Base-by-base conservation (phyloP, 208 protist genomes). In the Leishmania amazonensis region DNA sequence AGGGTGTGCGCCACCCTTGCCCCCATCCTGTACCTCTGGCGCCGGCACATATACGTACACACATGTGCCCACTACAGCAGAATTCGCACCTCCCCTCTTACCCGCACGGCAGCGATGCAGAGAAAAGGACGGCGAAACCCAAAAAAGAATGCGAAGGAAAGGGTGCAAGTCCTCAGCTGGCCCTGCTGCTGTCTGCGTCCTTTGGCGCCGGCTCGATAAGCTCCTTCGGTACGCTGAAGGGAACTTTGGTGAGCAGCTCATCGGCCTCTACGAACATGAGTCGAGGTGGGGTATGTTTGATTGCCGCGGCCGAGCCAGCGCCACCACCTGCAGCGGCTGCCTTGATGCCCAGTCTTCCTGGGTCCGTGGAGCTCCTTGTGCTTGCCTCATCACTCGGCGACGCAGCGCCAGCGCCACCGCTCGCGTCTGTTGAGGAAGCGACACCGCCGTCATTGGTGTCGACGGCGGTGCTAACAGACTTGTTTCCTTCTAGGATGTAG, bases 201-300 rank as follows among this genome's bases (percentile, higher is more conserved):
- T 54, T 65, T 17, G 47, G 76, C 73, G 49, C 74, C 5, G 60
- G 75, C 40, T 85, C 82, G 53, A 97, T 82, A n/a, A 97, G 64
- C 54, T 94, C 91, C 77, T 92, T 91, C n/a, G 86, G 89, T 35
- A 97, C 88, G 9, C 81, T 88, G 76, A 96, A 97, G n/a, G 92
- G 85, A 40, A 97, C 84, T 73, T 90, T 91, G n/a, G 87, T 85
- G 11, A 96, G 40, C 13, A 90, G 79, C 64, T 95, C 88, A 73
- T 93, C 89, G 15, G 79, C 89, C 83, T 91, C 90, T 67, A 95
- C 90, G 80, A 97, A 96, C 24, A 96, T 86, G 5, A 94, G 76
- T 4, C 74, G 81, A 0, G 88, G 74, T 11, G 62, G 73, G 9
- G 53, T 49, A 28, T 76, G 58, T 42, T 67, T n/a, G 19, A 49